These are phyloP conservation scores for Davidsoniella virescens DNA, from an alignment of 2,329 filamentous ascomycete species.

Conservation along the genomic window DNA sequence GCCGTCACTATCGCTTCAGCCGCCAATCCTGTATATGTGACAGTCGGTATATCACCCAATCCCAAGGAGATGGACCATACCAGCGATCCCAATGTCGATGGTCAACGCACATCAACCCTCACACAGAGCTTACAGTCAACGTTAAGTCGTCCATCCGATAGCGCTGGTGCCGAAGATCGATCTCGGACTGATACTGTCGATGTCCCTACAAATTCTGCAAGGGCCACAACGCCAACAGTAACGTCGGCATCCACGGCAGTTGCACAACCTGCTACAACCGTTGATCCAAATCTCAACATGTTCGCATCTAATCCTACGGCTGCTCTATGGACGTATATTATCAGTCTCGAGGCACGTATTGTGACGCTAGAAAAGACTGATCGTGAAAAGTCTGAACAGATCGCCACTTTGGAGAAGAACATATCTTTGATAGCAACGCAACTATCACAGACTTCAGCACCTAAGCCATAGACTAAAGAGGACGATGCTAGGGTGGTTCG, in stretches of 20 bases:
- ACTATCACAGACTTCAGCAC: slow-evolving; percentile 7
- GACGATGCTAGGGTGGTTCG: too few species aligned
- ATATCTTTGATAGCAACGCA: slow-evolving; percentile 21
- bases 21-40: slow-evolving; percentile 48
- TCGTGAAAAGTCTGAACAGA: slow-evolving; percentile 23
- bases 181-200: slow-evolving; percentile 13
- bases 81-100: slow-evolving; percentile 9
- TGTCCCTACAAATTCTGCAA: slow-evolving; percentile 20
- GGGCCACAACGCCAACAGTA: slow-evolving; percentile 11
- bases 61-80: slow-evolving; percentile 58
- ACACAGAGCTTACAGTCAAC: slow-evolving; percentile 43
- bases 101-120: neutral
- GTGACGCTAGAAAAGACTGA: slow-evolving; percentile 29
- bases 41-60: slow-evolving; percentile 66
- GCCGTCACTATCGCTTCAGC: slow-evolving; percentile 23
- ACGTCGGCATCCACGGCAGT: neutral
- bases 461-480: neutral
- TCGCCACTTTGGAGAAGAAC: slow-evolving; percentile 22
- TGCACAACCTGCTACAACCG: slow-evolving; percentile 16
- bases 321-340: slow-evolving; percentile 57
- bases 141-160: slow-evolving; percentile 23
- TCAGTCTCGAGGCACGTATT: slow-evolving; percentile 48
- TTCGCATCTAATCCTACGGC: slow-evolving; percentile 40
- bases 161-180: slow-evolving; percentile 32
- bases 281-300: slow-evolving; percentile 49